These are phyloP conservation scores for Zygoascus hellenicus DNA, from an alignment of 1,139 yeast genomes.

Conservation along the genomic window DNA sequence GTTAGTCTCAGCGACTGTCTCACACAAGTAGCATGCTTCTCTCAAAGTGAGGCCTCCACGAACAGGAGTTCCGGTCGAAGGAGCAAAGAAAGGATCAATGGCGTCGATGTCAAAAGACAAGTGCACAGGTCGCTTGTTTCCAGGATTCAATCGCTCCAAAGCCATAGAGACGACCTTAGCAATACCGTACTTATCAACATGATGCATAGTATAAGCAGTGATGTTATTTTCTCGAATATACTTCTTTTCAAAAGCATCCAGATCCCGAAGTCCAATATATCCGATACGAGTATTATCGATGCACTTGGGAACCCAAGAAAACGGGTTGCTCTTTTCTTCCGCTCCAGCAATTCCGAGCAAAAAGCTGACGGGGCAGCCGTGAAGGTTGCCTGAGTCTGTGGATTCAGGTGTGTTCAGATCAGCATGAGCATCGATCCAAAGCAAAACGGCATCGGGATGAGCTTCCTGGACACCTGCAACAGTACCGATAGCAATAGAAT, in stretches of 20 bases:
- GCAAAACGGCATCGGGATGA: conserved; percentile 80
- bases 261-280: conserved; percentile 92
- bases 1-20: conserved; percentile 86
- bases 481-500: conserved; percentile 92
- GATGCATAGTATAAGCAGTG: conserved; percentile 92
- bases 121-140: conserved; percentile 71
- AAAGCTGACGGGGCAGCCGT: conserved; percentile 95
- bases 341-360: conserved; percentile 54
- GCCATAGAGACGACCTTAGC: conserved; percentile 93
- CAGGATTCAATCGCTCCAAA: conserved; percentile 68
- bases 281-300: conserved; percentile 70
- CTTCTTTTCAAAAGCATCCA: conserved; percentile 77
- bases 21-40: conserved; percentile 90
- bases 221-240: conserved; percentile 67
- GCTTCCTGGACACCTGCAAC: conserved; percentile 74
- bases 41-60: conserved; percentile 93
- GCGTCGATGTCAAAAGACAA: conserved; percentile 96
- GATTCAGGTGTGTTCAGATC: conserved; percentile 90
- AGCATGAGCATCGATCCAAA: conserved; percentile 99
- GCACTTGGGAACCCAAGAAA: conserved; percentile 69
- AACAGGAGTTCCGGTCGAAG: conserved; percentile 97
- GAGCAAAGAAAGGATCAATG: conserved; percentile 88
- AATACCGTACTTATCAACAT: conserved; percentile 89
- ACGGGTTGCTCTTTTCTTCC: conserved; percentile 39
- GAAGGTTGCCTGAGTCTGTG: conserved; percentile 85